Base-by-base conservation (phyloP, 805 yeast species). In the Millerago galiae region DNA sequence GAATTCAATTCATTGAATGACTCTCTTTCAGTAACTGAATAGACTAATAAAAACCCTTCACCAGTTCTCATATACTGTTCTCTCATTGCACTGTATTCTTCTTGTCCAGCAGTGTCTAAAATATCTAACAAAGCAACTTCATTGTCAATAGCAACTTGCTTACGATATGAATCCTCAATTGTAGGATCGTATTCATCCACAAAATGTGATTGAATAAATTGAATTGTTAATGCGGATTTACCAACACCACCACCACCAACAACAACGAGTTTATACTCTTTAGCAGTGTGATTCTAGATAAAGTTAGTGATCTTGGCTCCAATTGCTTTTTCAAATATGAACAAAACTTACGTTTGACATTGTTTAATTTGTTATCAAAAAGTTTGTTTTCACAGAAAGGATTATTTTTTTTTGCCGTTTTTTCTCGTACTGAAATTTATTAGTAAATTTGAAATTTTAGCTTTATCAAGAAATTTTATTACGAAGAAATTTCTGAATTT, bases 221-320 rank as follows among this genome's bases (percentile, higher is more conserved):
- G 95, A 51, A 93, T 93, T 24, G 99, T 93, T 49, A 93, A 70
- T 6, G 99, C 98, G 18, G 95, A 83, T 64, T 93, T 93, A 67
- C 99, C 99, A 43, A 93, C 99, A 66, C 96, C 97, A 60, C 98
- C 98, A 32, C 97, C 97, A 43, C 98, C 99, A 43, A 91, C 96
- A 35, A 91, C 97, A 5, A 93, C 99, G 46, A 93, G 67, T 61
- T 95, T 89, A 62, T 81, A 91, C 64, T 90, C 96, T 63, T 83
- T 75, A 43, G 77, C 71, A 36, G 62, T 65, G 34, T 55, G 59
- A 38, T 46, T 54, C 51, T 53, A 15, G 21, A 13, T n/a, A 31
- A 13, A 18, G 12, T 25, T 37, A 29, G 33, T 26, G n/a, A n/a
- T n/a, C n/a, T n/a, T n/a, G n/a, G n/a, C n/a, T n/a, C n/a, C n/a